Evolutionary conservation across 176 grass and related monocot genomes (phyloP), one percentile per base, ranked within the genome.

Genomic region (Carex pumila): DNA sequence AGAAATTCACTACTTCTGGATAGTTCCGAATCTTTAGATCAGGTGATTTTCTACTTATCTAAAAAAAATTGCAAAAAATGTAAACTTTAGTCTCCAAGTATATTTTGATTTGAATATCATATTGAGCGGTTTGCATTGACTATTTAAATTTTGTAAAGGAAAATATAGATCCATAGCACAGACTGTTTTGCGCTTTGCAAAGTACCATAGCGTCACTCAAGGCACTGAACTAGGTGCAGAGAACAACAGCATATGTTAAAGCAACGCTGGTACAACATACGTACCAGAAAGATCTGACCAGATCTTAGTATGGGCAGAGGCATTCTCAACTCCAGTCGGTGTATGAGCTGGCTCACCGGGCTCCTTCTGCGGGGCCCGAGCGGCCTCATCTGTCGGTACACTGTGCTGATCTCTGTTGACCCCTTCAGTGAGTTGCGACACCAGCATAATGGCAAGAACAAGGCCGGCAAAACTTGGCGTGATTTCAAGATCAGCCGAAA

Each of bases 241-340:
- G 18, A 85, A 19, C 14, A 76, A 73, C 29, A 3, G 50, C 84
- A 69, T 21, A 62, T 3, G 9, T 62, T 62, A 8, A 62, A 62
- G 18, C 6, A 62, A 62, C 60, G 25, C 45, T 71, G 79, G 82
- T 12, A 61, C 64, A 37, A 86, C 57, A 89, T 87, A 85, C 49
- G 47, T 32, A 99, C 96, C 88, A 91, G 91, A 92, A 84, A 99
- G 91, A 52, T 99, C 96, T 2, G 91, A 95, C 96, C 96, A 99
- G 79, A 99, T 93, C 88, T 94, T 93, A 60, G 96, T 94, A 79
- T 93, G 88, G 61, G 91, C 88, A 36, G 92, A 91, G 83, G 89
- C 68, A 91, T 94, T 88, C 64, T 86, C 87, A 55, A 87, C 57
- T 83, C 60, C 30, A 74, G 89, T 79, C 63, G 85, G 86, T 57